These are phyloP conservation scores for Sporothrix brasiliensis DNA, from an alignment of 2,329 filamentous ascomycete genomes.

Conservation along the genomic window DNA sequence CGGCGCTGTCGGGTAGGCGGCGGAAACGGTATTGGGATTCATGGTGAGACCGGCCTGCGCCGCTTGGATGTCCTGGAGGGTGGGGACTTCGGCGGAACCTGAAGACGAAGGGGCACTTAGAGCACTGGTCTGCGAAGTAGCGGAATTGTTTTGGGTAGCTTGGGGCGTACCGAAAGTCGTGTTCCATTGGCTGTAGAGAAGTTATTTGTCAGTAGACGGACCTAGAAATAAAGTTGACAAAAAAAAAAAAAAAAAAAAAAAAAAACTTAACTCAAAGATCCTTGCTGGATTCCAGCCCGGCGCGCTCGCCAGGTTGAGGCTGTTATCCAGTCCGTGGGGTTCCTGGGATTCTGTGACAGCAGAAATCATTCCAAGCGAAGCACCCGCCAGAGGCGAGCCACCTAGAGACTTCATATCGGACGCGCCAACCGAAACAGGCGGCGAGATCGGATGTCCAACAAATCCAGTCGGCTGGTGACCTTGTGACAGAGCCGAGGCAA, in stretches of 20 bases:
- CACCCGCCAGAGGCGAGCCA: slow-evolving; percentile 69
- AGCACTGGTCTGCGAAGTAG: slow-evolving; percentile 53
- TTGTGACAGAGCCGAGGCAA: slow-evolving; percentile 57
- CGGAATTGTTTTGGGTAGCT: slow-evolving; percentile 49
- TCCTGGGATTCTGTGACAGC: slow-evolving; percentile 58
- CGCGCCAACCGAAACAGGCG: slow-evolving; percentile 73
- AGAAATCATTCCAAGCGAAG: slow-evolving; percentile 72
- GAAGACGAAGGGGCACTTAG: slow-evolving; percentile 58
- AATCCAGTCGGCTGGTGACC: slow-evolving; percentile 48
- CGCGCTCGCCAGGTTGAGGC: slow-evolving; percentile 64
- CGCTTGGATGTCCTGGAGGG: slow-evolving; percentile 57
- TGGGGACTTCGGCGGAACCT: slow-evolving; percentile 58
- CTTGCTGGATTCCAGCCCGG: slow-evolving; percentile 80
- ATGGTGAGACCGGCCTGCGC: slow-evolving; percentile 52
- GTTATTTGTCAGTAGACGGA: not conserved
- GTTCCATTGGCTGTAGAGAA: slow-evolving; percentile 79
- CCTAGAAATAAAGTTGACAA: not conserved
- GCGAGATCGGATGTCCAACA: slow-evolving; percentile 68
- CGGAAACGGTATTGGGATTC: slow-evolving; percentile 51
- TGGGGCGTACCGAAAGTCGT: slow-evolving; percentile 81
- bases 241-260: not conserved
- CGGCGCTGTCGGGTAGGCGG: slow-evolving; percentile 57
- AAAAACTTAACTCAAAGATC: slow-evolving; percentile 83
- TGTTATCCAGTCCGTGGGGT: slow-evolving; percentile 48
- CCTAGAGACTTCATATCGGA: slow-evolving; percentile 72